Base-by-base conservation (phyloP, 208 protist species). In the Plasmodiophora brassicae region DNA sequence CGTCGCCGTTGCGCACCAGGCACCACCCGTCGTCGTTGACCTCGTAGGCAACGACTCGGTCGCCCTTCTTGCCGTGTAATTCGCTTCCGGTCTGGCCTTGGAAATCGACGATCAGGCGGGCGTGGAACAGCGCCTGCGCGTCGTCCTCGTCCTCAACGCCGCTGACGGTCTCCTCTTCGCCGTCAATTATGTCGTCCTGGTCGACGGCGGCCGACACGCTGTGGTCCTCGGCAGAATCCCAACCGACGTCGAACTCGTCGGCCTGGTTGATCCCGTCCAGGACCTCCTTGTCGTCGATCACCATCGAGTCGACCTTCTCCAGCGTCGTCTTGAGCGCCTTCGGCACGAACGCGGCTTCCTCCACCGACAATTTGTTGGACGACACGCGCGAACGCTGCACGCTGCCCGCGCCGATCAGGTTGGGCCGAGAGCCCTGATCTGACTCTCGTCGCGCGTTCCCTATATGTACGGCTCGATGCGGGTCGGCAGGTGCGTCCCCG, bases 11-110 rank as follows among this genome's bases (percentile, higher is more conserved):
- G 10, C n/a, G 32, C 32, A 78, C n/a, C 5, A 78, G n/a, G 65
- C 65, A 78, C 65, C 65, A 78, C 10, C 65, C 65, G 20, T 78
- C 65, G n/a, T 78, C 65, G 65, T 78, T 78, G 5, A 78, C 65
- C n/a, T 78, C 65, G n/a, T 78, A 78, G 25, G 25, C 50, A 25
- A 57, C 50, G 25, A 57, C 25, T 14, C 20, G 14, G 25, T 57
- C 50, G 5, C 65, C 65, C n/a, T 32, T 5, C 32, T 5, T 44
- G 5, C 14, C 65, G 41, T 78, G 65, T 5, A 78, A 36, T 78
- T 78, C 65, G 20, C 32, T 38, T 44, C 20, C n/a, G 32, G 32
- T 38, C n/a, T 78, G 14, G 5, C n/a, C 41, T 32, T 14, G 32
- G n/a, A 78, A 78, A 78, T 78, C 65, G 10, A 44, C 32, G n/a